These are phyloP conservation scores for Cytospora piceae DNA, from an alignment of 2,329 filamentous ascomycete species.

Conservation along the genomic window DNA sequence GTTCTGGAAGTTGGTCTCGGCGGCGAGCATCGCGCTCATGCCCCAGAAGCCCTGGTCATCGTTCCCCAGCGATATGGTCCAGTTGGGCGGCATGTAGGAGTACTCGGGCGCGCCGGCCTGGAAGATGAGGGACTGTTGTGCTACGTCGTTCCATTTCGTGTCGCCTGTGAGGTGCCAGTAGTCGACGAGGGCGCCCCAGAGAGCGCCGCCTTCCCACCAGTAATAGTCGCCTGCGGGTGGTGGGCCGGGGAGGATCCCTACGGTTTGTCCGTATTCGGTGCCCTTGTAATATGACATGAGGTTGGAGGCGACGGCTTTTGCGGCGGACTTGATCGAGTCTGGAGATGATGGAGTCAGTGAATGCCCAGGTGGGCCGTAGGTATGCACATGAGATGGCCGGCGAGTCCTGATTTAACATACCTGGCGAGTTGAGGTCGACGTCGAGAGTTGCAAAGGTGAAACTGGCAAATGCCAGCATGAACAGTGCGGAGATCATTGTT, in stretches of 20 bases:
- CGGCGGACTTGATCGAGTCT: conserved; percentile 42
- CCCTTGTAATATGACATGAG: conserved; percentile 51
- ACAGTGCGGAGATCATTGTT: conserved; percentile 13
- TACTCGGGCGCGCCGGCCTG: conserved; percentile 37
- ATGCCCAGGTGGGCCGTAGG: background rate
- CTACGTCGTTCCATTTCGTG: conserved; percentile 56
- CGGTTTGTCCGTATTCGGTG: conserved; percentile 46
- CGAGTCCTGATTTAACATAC: conserved; percentile 5
- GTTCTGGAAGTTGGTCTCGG: conserved; percentile 59
- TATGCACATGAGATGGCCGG: background rate
- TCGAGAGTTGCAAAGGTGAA: conserved; percentile 23
- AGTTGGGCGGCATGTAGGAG: conserved; percentile 38
- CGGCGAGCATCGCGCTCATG: conserved; percentile 58
- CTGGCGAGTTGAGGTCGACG: conserved; percentile 30
- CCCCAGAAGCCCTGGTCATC: conserved; percentile 72
- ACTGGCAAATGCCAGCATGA: conserved; percentile 18
- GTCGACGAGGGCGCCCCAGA: conserved; percentile 66
- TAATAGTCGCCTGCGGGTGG: conserved; percentile 56
- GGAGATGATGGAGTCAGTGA: background rate
- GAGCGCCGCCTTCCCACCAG: conserved; percentile 68
- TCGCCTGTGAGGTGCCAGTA: conserved; percentile 69
- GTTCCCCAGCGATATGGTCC: conserved; percentile 48
- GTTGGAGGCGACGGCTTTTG: conserved; percentile 47
- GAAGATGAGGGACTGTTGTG: conserved; percentile 34
- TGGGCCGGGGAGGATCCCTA: conserved; percentile 53